Conservation (phyloP, 441 rosid genomes). For the Populus hybrid region DNA sequence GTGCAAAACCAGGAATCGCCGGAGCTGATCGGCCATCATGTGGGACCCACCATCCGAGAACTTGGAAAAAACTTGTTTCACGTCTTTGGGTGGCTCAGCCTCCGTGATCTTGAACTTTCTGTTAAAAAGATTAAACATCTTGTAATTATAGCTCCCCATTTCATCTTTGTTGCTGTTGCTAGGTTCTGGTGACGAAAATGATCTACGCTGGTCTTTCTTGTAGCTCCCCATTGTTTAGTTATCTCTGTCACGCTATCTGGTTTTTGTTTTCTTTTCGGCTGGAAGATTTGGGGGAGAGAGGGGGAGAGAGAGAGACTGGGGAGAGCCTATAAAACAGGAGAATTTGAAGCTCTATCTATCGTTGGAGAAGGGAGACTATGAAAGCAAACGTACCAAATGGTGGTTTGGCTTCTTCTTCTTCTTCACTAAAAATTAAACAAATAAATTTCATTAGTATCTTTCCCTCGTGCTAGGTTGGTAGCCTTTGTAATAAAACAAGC, state of each 20-base stretch:
- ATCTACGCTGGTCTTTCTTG: slow-evolving; percentile 21
- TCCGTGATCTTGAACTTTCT: slow-evolving; percentile 54
- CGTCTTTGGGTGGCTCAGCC: slow-evolving; percentile 61
- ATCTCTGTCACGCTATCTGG: not conserved
- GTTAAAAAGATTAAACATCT: slow-evolving; percentile 67
- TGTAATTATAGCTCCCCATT: slow-evolving; percentile 59
- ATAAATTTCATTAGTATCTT: not conserved
- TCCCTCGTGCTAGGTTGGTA: not conserved
- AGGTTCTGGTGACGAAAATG: not conserved
- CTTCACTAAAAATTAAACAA: not conserved
- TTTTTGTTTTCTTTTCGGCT: not conserved
- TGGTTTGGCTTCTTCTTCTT: not conserved
- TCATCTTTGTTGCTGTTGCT: slow-evolving; percentile 9
- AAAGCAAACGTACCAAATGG: not conserved
- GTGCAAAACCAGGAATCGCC: slow-evolving; percentile 50
- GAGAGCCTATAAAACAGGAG: slow-evolving; percentile 43
- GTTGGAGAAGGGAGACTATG: not conserved
- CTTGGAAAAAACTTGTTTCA: slow-evolving; percentile 42
- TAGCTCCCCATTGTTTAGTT: slow-evolving; percentile 5
- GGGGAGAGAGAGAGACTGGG: slow-evolving; percentile 13
- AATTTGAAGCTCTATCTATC: slow-evolving; percentile 43
- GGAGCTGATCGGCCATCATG: slow-evolving; percentile 60
- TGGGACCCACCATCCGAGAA: slow-evolving; percentile 52
- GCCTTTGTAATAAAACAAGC: not conserved
- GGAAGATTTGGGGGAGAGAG: not conserved